Conservation (phyloP, 2,329 filamentous ascomycete species). For the Colletotrichum brevisporum region DNA sequence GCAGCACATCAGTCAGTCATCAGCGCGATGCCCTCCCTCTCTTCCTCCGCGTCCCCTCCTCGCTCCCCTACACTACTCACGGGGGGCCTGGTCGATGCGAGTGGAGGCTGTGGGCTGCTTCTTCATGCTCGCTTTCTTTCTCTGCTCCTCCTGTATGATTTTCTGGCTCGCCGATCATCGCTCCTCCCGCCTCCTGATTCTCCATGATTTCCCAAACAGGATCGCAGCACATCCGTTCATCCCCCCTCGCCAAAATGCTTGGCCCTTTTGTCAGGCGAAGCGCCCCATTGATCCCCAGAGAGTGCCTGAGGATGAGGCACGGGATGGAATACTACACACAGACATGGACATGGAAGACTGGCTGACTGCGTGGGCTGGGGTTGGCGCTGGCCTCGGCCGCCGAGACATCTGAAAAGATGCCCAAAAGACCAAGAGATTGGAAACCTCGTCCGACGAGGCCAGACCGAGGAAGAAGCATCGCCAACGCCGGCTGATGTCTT, state of each 20-base stretch:
- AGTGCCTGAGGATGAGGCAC: constrained; percentile 1
- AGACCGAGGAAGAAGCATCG: constrained; percentile 21
- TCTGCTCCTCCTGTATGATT: constrained; percentile 22
- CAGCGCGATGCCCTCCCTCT: neutral
- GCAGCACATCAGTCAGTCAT: neutral
- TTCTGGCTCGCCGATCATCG: constrained; percentile 35
- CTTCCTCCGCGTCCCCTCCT: neutral
- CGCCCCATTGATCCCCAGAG: constrained; percentile 22
- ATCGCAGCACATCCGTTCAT: constrained; percentile 36
- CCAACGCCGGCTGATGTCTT: constrained; percentile 17
- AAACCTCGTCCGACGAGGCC: neutral
- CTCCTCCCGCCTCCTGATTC: constrained; percentile 28
- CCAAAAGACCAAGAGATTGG: constrained; percentile 1
- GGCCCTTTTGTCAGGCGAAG: constrained; percentile 21
- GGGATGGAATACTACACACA: neutral
- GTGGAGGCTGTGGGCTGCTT: constrained; percentile 4
- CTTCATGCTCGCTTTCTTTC: constrained; percentile 16
- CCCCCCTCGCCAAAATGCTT: constrained; percentile 39
- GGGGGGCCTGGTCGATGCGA: constrained; percentile 2
- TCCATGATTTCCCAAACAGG: constrained; percentile 39
- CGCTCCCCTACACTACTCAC: too few species aligned
- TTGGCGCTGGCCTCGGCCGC: constrained; percentile 17
- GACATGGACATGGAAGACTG: neutral
- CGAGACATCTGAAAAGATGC: neutral
- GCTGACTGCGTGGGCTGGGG: neutral